phyloP scores from a whole-genome alignment of 2,329 filamentous ascomycete species.

The Phialophora macrospora region DNA sequence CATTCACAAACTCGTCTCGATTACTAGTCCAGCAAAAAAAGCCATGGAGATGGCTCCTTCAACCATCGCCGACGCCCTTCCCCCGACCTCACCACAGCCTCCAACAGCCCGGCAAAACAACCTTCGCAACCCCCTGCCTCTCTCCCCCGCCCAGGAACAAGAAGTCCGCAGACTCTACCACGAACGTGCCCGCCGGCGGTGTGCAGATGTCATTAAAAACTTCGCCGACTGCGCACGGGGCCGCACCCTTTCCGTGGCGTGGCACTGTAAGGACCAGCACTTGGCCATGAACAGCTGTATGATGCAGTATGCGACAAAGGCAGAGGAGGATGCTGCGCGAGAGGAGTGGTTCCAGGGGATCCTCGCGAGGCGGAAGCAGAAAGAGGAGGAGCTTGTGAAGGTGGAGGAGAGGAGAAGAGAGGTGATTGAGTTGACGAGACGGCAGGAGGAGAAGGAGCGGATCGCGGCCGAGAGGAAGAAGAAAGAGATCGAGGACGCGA shows the following conservation, averaged over 20 bases:
- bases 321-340: conserved; percentile 83
- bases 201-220: conserved; percentile 79
- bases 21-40: background rate
- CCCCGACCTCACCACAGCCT: conserved; percentile 46
- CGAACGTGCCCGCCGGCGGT: conserved; percentile 75
- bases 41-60: conserved; percentile 35
- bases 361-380: conserved; percentile 69
- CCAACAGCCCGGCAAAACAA: conserved; percentile 63
- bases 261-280: conserved; percentile 79
- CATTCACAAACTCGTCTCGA: background rate
- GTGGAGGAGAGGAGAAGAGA: conserved; percentile 49
- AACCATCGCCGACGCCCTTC: background rate
- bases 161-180: conserved; percentile 83
- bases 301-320: conserved; percentile 85
- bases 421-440: conserved; percentile 44
- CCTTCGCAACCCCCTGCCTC: conserved; percentile 75
- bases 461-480: conserved; percentile 29
- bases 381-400: conserved; percentile 62
- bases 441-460: conserved; percentile 37
- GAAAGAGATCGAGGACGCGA: conserved; percentile 22
- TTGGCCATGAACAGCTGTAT: conserved; percentile 94
- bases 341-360: conserved; percentile 90
- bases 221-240: conserved; percentile 89
- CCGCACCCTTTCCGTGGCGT: conserved; percentile 85
- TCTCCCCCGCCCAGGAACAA: conserved; percentile 79